These are phyloP conservation scores for Penicillium griseofulvum DNA, from an alignment of 2,329 filamentous ascomycete genomes.

Conservation along the genomic window DNA sequence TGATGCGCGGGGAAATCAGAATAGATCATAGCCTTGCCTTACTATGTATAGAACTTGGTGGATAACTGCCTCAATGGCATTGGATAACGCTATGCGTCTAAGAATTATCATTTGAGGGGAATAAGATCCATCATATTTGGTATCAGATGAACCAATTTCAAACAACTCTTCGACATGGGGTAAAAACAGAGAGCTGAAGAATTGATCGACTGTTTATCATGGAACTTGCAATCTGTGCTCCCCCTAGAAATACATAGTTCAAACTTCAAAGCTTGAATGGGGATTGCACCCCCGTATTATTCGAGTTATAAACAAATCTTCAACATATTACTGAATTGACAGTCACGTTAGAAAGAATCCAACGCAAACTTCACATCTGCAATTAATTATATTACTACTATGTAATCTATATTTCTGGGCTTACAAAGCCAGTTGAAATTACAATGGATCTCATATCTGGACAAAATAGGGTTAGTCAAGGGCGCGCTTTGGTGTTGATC, in stretches of 20 bases:
- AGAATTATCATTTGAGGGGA: not conserved
- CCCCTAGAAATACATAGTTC: not conserved
- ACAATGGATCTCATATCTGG: not conserved
- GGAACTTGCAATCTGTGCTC: too few relatives aligned
- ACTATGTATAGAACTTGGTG: not conserved
- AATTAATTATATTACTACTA: not conserved
- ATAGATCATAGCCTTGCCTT: not conserved
- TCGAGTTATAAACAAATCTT: not conserved
- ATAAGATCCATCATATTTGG: slow-evolving; percentile 1
- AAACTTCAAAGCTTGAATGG: not conserved
- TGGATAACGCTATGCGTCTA: slow-evolving; percentile 16
- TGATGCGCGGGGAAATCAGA: slow-evolving; percentile 9
- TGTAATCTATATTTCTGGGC: too few relatives aligned
- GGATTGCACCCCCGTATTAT: not conserved
- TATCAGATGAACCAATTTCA: not conserved
- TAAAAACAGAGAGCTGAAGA: not conserved
- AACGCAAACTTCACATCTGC: not conserved
- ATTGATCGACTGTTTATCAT: not conserved
- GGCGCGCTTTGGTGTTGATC: not conserved
- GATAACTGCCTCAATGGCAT: slow-evolving; percentile 1
- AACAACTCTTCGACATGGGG: not conserved
- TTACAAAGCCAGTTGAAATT: not conserved
- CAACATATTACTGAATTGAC: not conserved
- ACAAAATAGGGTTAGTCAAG: not conserved
- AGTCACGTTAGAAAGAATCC: too few relatives aligned